Percentiles rank a stretch among this genome's conserved stretches.
Conservation (phyloP, 2,329 filamentous ascomycete species). For the Zymoseptoria crescenta region DNA sequence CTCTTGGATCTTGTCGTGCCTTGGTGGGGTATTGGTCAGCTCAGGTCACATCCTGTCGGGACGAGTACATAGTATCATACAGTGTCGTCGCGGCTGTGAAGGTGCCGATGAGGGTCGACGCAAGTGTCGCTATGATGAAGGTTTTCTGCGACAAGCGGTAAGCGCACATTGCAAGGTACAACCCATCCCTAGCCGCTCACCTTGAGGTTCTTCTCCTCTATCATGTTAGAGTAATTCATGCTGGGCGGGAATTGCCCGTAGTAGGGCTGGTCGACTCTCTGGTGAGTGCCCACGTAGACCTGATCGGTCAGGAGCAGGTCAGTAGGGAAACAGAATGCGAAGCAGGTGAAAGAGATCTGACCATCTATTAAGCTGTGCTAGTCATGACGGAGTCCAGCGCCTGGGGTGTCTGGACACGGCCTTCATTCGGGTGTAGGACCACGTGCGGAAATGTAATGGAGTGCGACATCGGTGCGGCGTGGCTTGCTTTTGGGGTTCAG, state of each 20-base stretch:
- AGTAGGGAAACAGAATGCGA: not conserved
- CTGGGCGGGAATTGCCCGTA: conserved; percentile 11
- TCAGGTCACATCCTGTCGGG: not conserved
- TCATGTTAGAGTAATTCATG: conserved; percentile 40
- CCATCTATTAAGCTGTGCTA: not conserved
- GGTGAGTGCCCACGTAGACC: not conserved
- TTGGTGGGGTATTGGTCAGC: not conserved
- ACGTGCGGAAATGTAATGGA: not conserved
- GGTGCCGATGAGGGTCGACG: conserved; percentile 38
- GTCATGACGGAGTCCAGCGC: not conserved
- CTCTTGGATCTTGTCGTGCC: conserved; percentile 32
- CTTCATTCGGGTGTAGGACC: not conserved
- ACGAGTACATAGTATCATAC: not conserved
- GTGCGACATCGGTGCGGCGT: not conserved
- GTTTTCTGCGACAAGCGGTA: conserved; percentile 26
- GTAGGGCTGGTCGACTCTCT: not conserved
- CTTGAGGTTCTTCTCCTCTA: conserved; percentile 40
- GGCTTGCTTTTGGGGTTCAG: not conserved
- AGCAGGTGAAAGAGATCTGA: not conserved
- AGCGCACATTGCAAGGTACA: not conserved
- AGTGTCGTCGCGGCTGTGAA: conserved; percentile 39
- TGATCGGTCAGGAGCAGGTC: not conserved
- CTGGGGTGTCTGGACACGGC: not conserved
- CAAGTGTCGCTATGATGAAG: conserved; percentile 39
- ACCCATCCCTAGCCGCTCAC: conserved; percentile 1